A percentile compares a stretch with the other conserved stretches of the same genome.
Conservation (phyloP, 768 basidiomycete genomes). For the Wakefieldia striispora region DNA sequence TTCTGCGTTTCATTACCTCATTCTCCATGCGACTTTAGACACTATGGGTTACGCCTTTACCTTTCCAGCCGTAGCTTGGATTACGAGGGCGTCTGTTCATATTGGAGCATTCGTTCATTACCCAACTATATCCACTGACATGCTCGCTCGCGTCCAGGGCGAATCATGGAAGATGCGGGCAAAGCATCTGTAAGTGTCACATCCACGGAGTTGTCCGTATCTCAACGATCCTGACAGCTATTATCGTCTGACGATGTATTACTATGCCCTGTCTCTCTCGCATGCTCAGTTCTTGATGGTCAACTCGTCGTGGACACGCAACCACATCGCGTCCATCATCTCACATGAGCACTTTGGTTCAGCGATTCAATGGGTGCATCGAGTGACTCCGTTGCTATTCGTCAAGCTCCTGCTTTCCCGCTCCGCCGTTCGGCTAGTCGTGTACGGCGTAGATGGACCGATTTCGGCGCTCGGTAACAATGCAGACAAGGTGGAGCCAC, state of each 20-base stretch:
- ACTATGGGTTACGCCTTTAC: slow-evolving; percentile 99
- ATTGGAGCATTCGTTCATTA: slow-evolving; percentile 95
- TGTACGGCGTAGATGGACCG: not conserved
- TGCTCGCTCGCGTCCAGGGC: slow-evolving; percentile 73
- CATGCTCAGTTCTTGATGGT: slow-evolving; percentile 82
- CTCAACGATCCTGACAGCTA: slow-evolving; percentile 50
- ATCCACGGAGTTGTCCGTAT: not conserved
- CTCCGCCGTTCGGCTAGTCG: not conserved
- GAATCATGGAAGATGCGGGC: slow-evolving; percentile 26
- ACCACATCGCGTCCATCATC: slow-evolving; percentile 77
- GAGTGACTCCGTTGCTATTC: slow-evolving; percentile 40
- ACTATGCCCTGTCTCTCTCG: slow-evolving; percentile 74
- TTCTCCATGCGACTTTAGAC: slow-evolving; percentile 47
- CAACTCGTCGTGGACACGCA: slow-evolving; percentile 93
- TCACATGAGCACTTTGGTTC: slow-evolving; percentile 45
- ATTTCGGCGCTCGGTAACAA: not conserved
- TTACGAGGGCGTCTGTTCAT: slow-evolving; percentile 55
- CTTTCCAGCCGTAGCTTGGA: slow-evolving; percentile 67
- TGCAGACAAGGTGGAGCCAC: slow-evolving; percentile 5
- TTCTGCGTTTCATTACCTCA: slow-evolving; percentile 5
- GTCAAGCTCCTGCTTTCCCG: slow-evolving; percentile 26
- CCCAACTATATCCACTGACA: slow-evolving; percentile 92
- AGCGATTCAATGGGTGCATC: slow-evolving; percentile 46
- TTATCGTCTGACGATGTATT: slow-evolving; percentile 83
- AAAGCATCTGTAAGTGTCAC: slow-evolving; percentile 27